Conservation (phyloP, 192 early-diverging fungal genomes). For the Podila horticola region DNA sequence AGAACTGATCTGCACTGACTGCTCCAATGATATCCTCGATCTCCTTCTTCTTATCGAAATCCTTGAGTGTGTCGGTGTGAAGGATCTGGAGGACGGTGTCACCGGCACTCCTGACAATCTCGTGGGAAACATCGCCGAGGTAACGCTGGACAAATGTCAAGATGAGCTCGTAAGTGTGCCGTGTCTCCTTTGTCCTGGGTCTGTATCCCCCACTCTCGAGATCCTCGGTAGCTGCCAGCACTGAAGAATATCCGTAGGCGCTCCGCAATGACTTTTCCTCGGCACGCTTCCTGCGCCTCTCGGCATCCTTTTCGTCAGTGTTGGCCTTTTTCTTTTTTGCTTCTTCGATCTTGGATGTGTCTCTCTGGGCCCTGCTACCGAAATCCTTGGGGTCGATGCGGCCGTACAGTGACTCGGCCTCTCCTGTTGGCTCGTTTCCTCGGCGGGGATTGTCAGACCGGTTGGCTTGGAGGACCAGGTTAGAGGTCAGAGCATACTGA, state of each 20-base stretch:
- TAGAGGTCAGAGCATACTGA: constrained; percentile 92
- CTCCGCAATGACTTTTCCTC: constrained; percentile 70
- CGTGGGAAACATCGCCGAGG: constrained; percentile 91
- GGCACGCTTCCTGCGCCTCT: constrained; percentile 65
- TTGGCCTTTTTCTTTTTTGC: constrained; percentile 72
- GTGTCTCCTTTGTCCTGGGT: constrained; percentile 92
- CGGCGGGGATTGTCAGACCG: constrained; percentile 82
- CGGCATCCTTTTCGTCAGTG: constrained; percentile 56
- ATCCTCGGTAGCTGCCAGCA: constrained; percentile 89
- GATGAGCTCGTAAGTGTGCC: constrained; percentile 88
- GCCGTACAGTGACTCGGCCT: constrained; percentile 92
- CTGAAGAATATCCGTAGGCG: constrained; percentile 77
- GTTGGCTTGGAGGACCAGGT: constrained; percentile 94
- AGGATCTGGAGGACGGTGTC: constrained; percentile 86
- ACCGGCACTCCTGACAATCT: constrained; percentile 89
- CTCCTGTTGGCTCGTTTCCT: constrained; percentile 94
- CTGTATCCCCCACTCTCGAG: constrained; percentile 86
- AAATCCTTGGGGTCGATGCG: constrained; percentile 86
- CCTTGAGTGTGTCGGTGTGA: constrained; percentile 86
- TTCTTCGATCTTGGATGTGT: constrained; percentile 70
- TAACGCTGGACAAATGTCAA: constrained; percentile 83
- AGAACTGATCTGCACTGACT: constrained; percentile 84
- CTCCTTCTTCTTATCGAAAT: constrained; percentile 89
- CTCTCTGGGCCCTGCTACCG: constrained; percentile 81
- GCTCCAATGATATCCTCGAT: constrained; percentile 80